Conservation (phyloP, 2,329 filamentous ascomycete genomes). For the Pseudocercospora pini-densiflorae region DNA sequence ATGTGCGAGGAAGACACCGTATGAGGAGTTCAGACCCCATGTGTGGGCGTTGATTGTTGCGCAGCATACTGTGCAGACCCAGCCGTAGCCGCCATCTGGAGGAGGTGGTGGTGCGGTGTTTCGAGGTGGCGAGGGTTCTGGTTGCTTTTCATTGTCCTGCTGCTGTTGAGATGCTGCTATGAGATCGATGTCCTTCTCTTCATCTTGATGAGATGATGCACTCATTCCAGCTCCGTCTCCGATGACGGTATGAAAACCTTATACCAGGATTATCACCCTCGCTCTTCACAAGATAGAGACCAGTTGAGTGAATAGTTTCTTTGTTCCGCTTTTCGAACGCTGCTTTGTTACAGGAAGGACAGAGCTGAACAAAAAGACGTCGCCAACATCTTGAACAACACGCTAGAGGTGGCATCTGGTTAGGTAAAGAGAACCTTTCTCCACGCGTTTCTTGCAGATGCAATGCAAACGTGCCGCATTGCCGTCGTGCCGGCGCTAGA, state of each 20-base stretch:
- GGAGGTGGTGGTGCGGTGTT: constrained; percentile 14
- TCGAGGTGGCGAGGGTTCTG: not conserved
- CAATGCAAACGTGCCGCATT: constrained; percentile 5
- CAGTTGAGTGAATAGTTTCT: not conserved
- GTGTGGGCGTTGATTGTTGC: constrained; percentile 54
- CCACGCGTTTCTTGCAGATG: not conserved
- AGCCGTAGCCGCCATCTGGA: constrained; percentile 64
- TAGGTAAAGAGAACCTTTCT: not conserved
- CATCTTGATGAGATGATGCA: constrained; percentile 1
- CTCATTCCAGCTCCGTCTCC: constrained; percentile 3
- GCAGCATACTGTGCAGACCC: constrained; percentile 56
- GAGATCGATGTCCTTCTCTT: not conserved
- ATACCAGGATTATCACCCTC: not conserved
- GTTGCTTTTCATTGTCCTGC: constrained; percentile 2
- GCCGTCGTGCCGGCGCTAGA: constrained; percentile 1
- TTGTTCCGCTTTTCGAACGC: not conserved
- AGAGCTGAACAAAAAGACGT: not conserved
- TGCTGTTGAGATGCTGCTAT: not conserved
- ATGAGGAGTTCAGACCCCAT: constrained; percentile 54
- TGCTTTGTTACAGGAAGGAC: not conserved
- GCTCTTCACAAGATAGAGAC: not conserved
- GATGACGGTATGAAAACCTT: not conserved
- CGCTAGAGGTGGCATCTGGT: not conserved
- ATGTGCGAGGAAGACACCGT: constrained; percentile 76
- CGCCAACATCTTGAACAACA: not conserved